A percentile compares a stretch with the other conserved stretches of the same genome.
phyloP scores from a whole-genome alignment of 2,329 filamentous ascomycete genomes.

The Dactylonectria estremocensis region DNA sequence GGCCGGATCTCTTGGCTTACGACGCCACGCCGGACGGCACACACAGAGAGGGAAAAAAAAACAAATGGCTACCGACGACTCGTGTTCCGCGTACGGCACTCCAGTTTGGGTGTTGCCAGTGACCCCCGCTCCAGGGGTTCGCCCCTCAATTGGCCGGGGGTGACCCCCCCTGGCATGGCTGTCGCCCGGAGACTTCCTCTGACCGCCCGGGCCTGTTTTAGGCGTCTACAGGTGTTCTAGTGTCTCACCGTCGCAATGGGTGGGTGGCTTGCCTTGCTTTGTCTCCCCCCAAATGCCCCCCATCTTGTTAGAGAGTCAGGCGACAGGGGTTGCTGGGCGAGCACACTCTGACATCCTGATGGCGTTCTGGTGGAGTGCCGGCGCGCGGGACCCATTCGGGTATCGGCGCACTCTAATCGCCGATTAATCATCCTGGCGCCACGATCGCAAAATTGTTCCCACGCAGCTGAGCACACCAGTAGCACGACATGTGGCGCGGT shows the following conservation, averaged over 20 bases:
- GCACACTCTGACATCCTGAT: background rate
- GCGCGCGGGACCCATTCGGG: conserved; percentile 7
- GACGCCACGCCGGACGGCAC: background rate
- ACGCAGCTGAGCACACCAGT: background rate
- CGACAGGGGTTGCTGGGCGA: background rate
- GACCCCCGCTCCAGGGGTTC: background rate
- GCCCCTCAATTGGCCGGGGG: background rate
- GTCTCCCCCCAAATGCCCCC: background rate
- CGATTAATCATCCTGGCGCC: background rate
- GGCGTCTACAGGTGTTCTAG: conserved; percentile 24
- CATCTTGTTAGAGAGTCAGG: background rate
- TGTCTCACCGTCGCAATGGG: conserved; percentile 4
- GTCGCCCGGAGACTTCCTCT: conserved; percentile 17
- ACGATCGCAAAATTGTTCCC: background rate
- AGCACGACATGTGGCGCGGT: background rate
- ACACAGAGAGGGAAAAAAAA: background rate
- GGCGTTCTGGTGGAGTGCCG: background rate
- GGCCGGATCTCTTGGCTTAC: background rate
- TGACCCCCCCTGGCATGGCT: background rate
- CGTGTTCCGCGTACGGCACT: conserved; percentile 18
- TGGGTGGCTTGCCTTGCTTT: background rate
- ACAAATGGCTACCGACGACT: background rate
- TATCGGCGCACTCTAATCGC: conserved; percentile 7
- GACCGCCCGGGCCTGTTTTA: conserved; percentile 14
- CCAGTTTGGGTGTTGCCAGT: background rate